Evolutionary conservation across 2,329 filamentous ascomycete species (phyloP).

Genomic region (Cordyceps pruinosa): DNA sequence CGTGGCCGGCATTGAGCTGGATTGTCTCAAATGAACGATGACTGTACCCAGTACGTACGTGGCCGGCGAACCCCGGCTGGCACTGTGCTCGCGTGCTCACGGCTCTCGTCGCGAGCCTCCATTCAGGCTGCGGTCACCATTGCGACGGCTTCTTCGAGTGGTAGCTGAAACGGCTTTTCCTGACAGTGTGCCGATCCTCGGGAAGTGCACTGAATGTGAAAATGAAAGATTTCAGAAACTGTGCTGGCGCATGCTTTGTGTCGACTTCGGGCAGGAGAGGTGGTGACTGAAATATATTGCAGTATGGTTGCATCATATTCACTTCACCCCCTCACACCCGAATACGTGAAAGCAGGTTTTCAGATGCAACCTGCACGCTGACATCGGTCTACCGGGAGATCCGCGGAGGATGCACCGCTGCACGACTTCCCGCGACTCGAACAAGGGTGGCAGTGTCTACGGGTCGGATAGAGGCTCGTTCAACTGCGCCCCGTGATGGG

Average conservation of each 20-base stretch:
- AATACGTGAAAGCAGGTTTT: not conserved
- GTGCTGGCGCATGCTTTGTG: not conserved
- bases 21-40: no score
- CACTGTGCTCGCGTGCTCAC: not conserved
- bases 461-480: not conserved
- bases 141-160: not conserved
- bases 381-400: not conserved
- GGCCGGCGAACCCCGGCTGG: not conserved
- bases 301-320: not conserved
- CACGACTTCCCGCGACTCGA: not conserved
- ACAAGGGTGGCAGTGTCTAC: not conserved
- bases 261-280: not conserved
- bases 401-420: not conserved
- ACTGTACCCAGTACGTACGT: not conserved
- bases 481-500: not conserved
- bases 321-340: not conserved
- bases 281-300: not conserved
- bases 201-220: no score
- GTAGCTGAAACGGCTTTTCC: no score
- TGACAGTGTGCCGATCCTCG: no score
- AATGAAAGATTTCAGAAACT: not conserved
- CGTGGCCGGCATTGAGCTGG: not conserved
- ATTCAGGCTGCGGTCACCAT: not conserved
- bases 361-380: not conserved
- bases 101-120: not conserved